A percentile compares a stretch with the other conserved stretches of the same genome.
Evolutionary conservation across 176 grass and related monocot genomes (phyloP).

Genomic region (Phragmites australis): DNA sequence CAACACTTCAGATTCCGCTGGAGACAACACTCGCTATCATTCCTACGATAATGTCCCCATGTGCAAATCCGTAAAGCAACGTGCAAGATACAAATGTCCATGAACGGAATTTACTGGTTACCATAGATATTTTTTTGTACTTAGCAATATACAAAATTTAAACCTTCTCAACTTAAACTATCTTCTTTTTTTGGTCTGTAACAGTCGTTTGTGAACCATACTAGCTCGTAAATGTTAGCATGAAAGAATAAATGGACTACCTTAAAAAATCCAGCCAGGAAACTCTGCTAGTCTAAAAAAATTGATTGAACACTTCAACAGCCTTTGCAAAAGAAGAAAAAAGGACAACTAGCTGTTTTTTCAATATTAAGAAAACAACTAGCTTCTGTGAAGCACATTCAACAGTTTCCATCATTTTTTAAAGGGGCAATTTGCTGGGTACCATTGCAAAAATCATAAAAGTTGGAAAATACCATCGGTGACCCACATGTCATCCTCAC

Average conservation of each 20-base stretch:
- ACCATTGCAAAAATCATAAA: no score
- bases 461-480: no score
- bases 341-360: background rate
- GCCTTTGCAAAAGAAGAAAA: background rate
- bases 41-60: constrained; percentile 11
- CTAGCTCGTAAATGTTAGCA: constrained; percentile 1
- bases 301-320: background rate
- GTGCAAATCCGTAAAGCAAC: background rate
- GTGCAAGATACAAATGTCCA: background rate
- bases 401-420: background rate
- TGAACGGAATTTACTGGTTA: background rate
- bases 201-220: background rate
- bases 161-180: background rate
- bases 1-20: background rate
- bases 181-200: background rate
- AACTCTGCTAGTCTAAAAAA: background rate
- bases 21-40: background rate
- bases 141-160: background rate
- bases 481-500: no score
- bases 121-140: background rate
- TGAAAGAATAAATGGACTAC: background rate
- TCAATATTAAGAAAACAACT: background rate
- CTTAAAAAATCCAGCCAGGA: background rate
- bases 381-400: background rate
- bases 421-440: no score